Evolutionary conservation across 2,329 filamentous ascomycete genomes (phyloP).

Genomic region (Dothistroma pini): DNA sequence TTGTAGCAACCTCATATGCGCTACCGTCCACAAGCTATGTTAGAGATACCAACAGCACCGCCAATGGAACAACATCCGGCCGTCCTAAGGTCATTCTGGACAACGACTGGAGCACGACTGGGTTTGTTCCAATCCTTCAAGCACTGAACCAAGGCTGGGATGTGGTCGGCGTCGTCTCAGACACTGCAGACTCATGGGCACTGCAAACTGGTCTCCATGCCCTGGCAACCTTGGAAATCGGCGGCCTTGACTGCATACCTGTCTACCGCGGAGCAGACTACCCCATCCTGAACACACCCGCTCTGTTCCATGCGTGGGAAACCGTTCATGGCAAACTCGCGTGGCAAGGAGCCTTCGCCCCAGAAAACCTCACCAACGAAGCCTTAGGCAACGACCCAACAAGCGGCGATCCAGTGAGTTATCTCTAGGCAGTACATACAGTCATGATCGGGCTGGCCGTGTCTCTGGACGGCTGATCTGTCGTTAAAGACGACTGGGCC

Average conservation of each 20-base stretch:
- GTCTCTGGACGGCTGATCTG: too few species aligned
- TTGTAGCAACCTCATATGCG: not conserved
- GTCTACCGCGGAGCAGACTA: constrained; percentile 48
- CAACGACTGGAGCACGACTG: constrained; percentile 46
- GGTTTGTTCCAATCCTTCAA: constrained; percentile 45
- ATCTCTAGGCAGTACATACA: too few species aligned
- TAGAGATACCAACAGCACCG: not conserved
- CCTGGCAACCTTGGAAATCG: constrained; percentile 46
- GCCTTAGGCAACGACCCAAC: constrained; percentile 45
- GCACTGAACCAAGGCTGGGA: constrained; percentile 46
- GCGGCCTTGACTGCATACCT: constrained; percentile 48
- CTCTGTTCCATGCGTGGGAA: constrained; percentile 44
- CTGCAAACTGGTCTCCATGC: constrained; percentile 46
- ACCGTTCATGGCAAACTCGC: constrained; percentile 43
- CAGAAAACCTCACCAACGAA: constrained; percentile 44
- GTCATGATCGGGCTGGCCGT: too few species aligned
- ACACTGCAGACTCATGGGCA: constrained; percentile 48
- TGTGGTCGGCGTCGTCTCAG: constrained; percentile 41
- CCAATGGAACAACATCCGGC: not conserved
- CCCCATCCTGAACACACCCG: constrained; percentile 46
- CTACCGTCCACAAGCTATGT: not conserved
- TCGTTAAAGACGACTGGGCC: too few species aligned
- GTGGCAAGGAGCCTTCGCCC: constrained; percentile 47
- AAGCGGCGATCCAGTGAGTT: constrained; percentile 43
- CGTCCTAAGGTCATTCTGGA: constrained; percentile 42